Conservation (phyloP, 1,284 basidiomycete species). For the Farysia itapuensis region DNA sequence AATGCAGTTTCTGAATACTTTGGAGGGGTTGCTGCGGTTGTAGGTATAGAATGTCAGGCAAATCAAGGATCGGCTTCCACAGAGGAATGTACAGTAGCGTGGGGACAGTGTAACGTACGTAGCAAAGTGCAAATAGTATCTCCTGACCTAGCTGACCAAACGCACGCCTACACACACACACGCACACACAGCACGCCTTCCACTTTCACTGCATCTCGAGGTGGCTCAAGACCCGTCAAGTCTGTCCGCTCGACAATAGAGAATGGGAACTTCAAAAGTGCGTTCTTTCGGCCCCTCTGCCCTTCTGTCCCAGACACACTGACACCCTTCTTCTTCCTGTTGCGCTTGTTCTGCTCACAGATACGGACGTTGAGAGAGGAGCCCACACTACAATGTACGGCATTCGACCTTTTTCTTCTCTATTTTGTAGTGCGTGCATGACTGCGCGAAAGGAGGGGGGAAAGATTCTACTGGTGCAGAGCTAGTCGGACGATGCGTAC, state of each 20-base stretch:
- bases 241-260: conserved; percentile 95
- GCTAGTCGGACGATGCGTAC: conserved; percentile 42
- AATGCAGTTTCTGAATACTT: background rate
- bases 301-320: background rate
- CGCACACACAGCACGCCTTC: conserved; percentile 87
- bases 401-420: no score
- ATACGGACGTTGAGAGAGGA: conserved; percentile 31
- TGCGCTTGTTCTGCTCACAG: conserved; percentile 3
- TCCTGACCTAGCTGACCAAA: no score
- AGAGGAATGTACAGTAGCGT: conserved; percentile 97
- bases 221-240: conserved; percentile 98
- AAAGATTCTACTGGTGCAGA: no score
- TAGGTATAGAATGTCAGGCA: conserved; percentile 99
- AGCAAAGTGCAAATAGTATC: no score
- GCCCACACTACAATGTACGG: no score
- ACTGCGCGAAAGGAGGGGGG: no score
- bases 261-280: conserved; percentile 86
- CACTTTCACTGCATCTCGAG: conserved; percentile 99
- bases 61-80: conserved; percentile 95
- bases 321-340: background rate
- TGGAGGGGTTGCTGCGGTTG: background rate
- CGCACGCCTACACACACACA: no score
- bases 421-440: no score
- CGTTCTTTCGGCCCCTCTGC: conserved; percentile 50
- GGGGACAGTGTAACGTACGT: conserved; percentile 97